These are phyloP conservation scores for Hydnum rufescens DNA, from an alignment of 768 basidiomycete genomes.

Conservation along the genomic window DNA sequence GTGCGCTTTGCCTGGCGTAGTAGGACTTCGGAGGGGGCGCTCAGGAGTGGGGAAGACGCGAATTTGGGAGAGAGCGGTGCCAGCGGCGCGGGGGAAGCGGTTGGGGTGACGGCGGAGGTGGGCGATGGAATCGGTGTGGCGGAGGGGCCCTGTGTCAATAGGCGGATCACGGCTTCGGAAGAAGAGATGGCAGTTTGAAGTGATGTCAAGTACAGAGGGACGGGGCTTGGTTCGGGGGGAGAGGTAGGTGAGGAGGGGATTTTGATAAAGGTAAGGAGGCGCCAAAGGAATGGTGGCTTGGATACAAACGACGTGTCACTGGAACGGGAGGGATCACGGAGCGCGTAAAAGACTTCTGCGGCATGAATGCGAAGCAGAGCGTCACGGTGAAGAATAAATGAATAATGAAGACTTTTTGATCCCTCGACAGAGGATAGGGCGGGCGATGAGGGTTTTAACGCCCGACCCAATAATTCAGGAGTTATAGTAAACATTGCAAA, in stretches of 20 bases:
- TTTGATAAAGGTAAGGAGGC: too few species aligned
- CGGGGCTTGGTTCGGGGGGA: neutral
- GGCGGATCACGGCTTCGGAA: slow-evolving; percentile 8
- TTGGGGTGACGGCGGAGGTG: slow-evolving; percentile 19
- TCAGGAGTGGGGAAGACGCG: slow-evolving; percentile 16
- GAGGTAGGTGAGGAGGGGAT: too few species aligned
- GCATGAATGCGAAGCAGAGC: slow-evolving; percentile 54
- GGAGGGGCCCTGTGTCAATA: slow-evolving; percentile 1
- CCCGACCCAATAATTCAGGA: too few species aligned
- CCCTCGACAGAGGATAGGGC: too few species aligned
- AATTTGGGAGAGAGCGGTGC: neutral
- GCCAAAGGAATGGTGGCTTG: too few species aligned
- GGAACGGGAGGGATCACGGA: neutral
- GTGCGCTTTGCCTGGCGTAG: slow-evolving; percentile 51
- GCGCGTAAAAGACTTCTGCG: slow-evolving; percentile 47
- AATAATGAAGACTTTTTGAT: too few species aligned
- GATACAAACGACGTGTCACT: neutral
- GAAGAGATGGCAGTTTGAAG: neutral
- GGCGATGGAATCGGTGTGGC: slow-evolving; percentile 35
- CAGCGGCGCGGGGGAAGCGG: neutral
- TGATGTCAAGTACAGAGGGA: slow-evolving; percentile 1
- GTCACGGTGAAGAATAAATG: slow-evolving; percentile 48
- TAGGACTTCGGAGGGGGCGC: slow-evolving; percentile 32
- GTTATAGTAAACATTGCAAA: slow-evolving; percentile 36
- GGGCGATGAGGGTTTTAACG: too few species aligned